Evolutionary conservation across 768 basidiomycete genomes (phyloP).

Genomic region (Porphyrellus cyaneotinctus): DNA sequence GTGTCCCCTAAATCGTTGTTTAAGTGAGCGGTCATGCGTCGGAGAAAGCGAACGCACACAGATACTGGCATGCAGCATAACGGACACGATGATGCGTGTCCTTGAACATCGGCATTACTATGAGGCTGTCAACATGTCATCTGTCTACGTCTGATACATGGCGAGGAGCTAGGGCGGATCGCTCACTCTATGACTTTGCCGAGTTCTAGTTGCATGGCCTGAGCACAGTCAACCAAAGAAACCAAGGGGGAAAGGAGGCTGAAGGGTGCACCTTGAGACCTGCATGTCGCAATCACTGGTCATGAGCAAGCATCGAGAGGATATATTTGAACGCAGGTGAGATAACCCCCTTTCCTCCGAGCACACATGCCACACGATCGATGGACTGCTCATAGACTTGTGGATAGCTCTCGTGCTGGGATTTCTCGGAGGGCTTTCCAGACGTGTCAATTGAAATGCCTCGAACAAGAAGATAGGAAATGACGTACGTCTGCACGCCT

Average conservation of each 20-base stretch:
- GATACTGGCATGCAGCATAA: conserved; percentile 82
- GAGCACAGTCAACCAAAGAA: background rate
- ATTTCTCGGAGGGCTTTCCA: conserved; percentile 57
- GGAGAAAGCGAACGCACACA: conserved; percentile 42
- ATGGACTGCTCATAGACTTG: conserved; percentile 79
- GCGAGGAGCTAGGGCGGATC: background rate
- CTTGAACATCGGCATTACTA: conserved; percentile 72
- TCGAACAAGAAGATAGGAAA: conserved; percentile 12
- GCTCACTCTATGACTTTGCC: conserved; percentile 77
- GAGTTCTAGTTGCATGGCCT: conserved; percentile 79
- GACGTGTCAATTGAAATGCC: background rate
- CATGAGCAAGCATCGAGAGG: conserved; percentile 76
- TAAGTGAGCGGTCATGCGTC: background rate
- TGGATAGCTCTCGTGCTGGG: conserved; percentile 59
- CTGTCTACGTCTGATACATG: background rate
- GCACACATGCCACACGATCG: conserved; percentile 75
- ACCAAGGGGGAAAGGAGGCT: background rate
- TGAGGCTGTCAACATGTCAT: conserved; percentile 40
- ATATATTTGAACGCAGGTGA: conserved; percentile 81
- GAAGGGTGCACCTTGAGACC: conserved; percentile 56
- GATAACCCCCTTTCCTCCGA: conserved; percentile 71
- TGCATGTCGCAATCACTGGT: conserved; percentile 84
- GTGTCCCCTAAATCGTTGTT: conserved; percentile 56
- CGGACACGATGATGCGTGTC: conserved; percentile 74
- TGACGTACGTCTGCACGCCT: conserved; percentile 70